Percentiles rank a stretch among this genome's conserved stretches.
These are phyloP conservation scores for Ceriops tagal DNA, from an alignment of 345 rosid genomes.

Conservation along the genomic window DNA sequence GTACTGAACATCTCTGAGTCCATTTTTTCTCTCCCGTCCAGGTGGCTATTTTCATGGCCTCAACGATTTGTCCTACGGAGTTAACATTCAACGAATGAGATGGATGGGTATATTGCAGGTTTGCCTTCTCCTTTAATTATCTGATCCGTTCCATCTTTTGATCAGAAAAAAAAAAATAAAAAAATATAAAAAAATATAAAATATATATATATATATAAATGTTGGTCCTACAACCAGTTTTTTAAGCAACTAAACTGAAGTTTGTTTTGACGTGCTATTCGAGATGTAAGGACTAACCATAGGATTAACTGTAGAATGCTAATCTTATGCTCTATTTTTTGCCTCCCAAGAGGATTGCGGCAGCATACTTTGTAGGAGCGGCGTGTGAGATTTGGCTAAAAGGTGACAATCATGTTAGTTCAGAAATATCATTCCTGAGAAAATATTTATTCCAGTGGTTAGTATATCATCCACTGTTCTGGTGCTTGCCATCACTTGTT, in stretches of 20 bases:
- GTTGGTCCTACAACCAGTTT: no score
- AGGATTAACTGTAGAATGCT: not conserved
- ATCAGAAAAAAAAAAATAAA: no score
- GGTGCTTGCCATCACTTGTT: not conserved
- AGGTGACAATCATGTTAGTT: conserved; percentile 38
- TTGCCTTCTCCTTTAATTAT: conserved; percentile 1
- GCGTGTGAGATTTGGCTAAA: conserved; percentile 86
- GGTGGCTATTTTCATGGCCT: conserved; percentile 83
- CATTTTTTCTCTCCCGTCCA: conserved; percentile 21
- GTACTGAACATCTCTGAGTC: not conserved
- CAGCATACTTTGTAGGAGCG: conserved; percentile 65
- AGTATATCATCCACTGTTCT: not conserved
- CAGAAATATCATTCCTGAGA: conserved; percentile 40
- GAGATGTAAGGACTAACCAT: not conserved
- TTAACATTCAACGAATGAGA: conserved; percentile 55
- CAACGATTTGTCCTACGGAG: conserved; percentile 59
- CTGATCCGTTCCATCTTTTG: not conserved
- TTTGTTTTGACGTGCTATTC: no score
- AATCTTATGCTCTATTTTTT: not conserved
- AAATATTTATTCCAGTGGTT: conserved; percentile 66
- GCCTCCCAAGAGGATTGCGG: conserved; percentile 65
- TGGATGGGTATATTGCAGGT: conserved; percentile 86
- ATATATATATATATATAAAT: no score
- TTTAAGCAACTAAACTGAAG: no score
- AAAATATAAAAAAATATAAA: no score